Conservation (phyloP, 306 rosid species). For the Quercus parvula region DNA sequence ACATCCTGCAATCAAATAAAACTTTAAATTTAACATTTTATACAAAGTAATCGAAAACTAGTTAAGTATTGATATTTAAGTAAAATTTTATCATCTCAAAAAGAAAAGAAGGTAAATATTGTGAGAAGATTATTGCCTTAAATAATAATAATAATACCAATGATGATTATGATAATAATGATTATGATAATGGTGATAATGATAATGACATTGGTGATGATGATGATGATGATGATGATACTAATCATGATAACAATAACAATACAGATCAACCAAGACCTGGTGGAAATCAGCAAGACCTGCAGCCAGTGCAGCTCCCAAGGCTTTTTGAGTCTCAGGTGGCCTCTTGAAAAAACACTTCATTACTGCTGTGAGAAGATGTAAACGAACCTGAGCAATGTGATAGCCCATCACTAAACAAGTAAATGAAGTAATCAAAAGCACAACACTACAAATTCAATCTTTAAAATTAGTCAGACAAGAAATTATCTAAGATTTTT, state of each 20-base stretch:
- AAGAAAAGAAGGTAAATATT: not conserved
- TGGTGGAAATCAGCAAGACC: constrained; percentile 95
- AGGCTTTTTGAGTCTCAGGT: constrained; percentile 86
- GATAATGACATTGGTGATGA: not conserved
- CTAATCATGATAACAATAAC: not conserved
- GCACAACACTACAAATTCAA: not conserved
- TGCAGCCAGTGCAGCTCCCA: constrained; percentile 96
- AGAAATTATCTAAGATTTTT: not conserved
- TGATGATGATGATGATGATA: not conserved
- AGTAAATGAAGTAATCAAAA: constrained; percentile 3
- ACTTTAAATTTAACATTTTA: constrained; percentile 29
- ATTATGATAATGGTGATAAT: not conserved
- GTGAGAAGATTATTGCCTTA: not conserved
- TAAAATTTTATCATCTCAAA: not conserved
- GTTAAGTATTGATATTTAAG: not conserved
- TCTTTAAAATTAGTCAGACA: not conserved
- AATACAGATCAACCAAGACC: constrained; percentile 39
- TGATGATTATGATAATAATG: not conserved
- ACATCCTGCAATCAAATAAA: constrained; percentile 80
- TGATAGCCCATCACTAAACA: constrained; percentile 25
- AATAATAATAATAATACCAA: not conserved
- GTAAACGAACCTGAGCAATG: constrained; percentile 85
- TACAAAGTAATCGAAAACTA: constrained; percentile 4
- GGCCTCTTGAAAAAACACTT: constrained; percentile 99
- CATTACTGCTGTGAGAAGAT: constrained; percentile 97